Conservation (phyloP, 768 basidiomycete genomes). For the Coprinellus aureogranulatus region DNA sequence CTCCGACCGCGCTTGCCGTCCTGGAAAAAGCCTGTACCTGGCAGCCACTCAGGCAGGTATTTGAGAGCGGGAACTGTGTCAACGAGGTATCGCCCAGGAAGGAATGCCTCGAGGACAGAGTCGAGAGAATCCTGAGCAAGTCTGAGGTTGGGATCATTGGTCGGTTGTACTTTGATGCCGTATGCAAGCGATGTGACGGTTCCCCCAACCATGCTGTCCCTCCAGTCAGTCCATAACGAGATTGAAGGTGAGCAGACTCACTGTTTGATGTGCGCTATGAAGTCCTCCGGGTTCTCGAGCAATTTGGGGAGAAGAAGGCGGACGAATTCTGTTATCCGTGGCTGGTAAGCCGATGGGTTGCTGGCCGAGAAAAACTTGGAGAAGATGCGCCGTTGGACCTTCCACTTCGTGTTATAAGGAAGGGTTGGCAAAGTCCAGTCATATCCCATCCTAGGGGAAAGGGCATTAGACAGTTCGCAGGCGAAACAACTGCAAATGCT, state of each 20-base stretch:
- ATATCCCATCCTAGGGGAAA: neutral
- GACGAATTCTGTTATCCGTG: slow-evolving; percentile 1
- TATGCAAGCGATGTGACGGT: slow-evolving; percentile 44
- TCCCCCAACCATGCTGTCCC: slow-evolving; percentile 37
- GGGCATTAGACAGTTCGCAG: neutral
- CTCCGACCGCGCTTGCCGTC: slow-evolving; percentile 46
- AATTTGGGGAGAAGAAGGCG: slow-evolving; percentile 3
- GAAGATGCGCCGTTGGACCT: slow-evolving; percentile 7
- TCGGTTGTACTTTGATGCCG: slow-evolving; percentile 39
- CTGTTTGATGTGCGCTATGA: slow-evolving; percentile 6
- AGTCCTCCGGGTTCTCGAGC: slow-evolving; percentile 8
- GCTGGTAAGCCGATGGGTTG: neutral
- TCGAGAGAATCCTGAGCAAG: slow-evolving; percentile 38
- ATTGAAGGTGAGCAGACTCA: neutral
- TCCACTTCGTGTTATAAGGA: slow-evolving; percentile 2
- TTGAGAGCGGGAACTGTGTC: slow-evolving; percentile 39
- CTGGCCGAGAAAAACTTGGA: slow-evolving; percentile 3
- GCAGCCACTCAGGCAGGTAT: slow-evolving; percentile 55
- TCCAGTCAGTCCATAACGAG: too few relatives aligned
- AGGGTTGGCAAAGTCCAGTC: slow-evolving; percentile 4
- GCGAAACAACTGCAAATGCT: too few relatives aligned
- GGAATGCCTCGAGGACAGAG: slow-evolving; percentile 30
- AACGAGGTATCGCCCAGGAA: slow-evolving; percentile 46
- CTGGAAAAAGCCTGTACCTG: slow-evolving; percentile 57
- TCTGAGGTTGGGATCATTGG: slow-evolving; percentile 43